Percentiles rank a stretch among this genome's conserved stretches.
Evolutionary conservation across 306 rosid genomes (phyloP).

Genomic region (Vicia sativa): DNA sequence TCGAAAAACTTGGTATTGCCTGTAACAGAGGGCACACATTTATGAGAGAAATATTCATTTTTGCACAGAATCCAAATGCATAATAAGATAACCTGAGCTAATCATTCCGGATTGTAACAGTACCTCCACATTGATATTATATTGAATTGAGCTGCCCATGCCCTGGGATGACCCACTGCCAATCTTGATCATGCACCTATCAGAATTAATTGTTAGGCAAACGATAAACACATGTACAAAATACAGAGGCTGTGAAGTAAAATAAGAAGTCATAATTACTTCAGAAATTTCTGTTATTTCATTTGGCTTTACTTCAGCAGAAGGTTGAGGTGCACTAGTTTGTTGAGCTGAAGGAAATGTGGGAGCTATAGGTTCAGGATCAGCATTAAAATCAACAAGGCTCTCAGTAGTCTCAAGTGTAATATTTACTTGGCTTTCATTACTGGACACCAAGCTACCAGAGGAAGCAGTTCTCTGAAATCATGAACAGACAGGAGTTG

Average conservation of each 20-base stretch:
- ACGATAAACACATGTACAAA: conserved; percentile 30
- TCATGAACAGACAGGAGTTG: conserved; percentile 31
- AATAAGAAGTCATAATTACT: conserved; percentile 47
- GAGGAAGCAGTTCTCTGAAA: conserved; percentile 86
- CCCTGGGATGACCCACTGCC: conserved; percentile 79
- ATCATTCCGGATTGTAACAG: conserved; percentile 39
- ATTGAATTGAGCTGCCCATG: conserved; percentile 65
- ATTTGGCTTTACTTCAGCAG: conserved; percentile 51
- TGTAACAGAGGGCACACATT: conserved; percentile 51
- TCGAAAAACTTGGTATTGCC: conserved; percentile 58
- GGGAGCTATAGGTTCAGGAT: conserved; percentile 1
- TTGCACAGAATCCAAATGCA: conserved; percentile 32
- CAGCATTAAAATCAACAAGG: too few relatives aligned
- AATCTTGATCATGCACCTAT: conserved; percentile 72
- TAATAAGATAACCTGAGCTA: conserved; percentile 25
- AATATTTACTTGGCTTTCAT: conserved; percentile 54
- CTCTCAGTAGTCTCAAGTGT: too few relatives aligned
- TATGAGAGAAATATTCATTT: conserved; percentile 30
- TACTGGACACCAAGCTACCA: conserved; percentile 73
- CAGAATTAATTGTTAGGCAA: conserved; percentile 40
- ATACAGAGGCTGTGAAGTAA: conserved; percentile 23
- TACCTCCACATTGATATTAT: conserved; percentile 66
- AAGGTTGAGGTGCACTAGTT: conserved; percentile 54
- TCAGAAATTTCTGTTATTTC: conserved; percentile 81
- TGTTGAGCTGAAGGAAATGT: conserved; percentile 69